A percentile compares a stretch with the other conserved stretches of the same genome.
phyloP scores from a whole-genome alignment of 345 rosid genomes.

The Cardiospermum halicacabum region DNA sequence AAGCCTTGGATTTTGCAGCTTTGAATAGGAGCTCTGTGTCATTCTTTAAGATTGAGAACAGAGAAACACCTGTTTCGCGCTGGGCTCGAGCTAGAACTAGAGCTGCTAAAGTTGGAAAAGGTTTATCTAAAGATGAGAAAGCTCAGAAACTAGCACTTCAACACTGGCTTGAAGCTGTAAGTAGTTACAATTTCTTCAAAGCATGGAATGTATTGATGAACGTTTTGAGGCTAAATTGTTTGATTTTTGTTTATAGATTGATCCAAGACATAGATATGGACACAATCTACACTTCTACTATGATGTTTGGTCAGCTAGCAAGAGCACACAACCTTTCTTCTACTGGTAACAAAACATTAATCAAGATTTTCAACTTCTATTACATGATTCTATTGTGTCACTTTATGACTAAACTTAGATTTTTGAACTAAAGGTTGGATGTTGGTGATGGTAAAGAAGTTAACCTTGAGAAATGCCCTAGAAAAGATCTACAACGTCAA shows the following conservation, averaged over 20 bases:
- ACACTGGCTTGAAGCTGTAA: conserved; percentile 86
- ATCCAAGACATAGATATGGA: conserved; percentile 85
- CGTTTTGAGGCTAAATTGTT: conserved; percentile 3
- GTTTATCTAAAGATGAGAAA: conserved; percentile 61
- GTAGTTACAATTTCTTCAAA: conserved; percentile 9
- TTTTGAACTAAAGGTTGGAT: conserved; percentile 56
- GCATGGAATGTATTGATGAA: background rate
- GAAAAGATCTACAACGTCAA: conserved; percentile 45
- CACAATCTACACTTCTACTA: conserved; percentile 83
- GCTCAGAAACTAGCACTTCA: conserved; percentile 71
- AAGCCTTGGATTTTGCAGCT: conserved; percentile 58
- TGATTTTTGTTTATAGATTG: conserved; percentile 42
- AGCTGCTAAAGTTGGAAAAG: conserved; percentile 75
- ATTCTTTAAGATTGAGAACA: conserved; percentile 48
- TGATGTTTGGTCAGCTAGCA: conserved; percentile 63
- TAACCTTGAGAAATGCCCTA: conserved; percentile 40
- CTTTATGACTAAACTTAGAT: conserved; percentile 13
- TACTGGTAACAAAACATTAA: conserved; percentile 47
- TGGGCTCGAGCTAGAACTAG: conserved; percentile 60
- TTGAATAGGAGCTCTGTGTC: conserved; percentile 45
- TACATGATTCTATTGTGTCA: background rate
- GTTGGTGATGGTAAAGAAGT: conserved; percentile 69
- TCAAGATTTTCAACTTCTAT: background rate
- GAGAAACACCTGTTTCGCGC: conserved; percentile 53
- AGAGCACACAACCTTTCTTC: conserved; percentile 65